Conservation (phyloP, 305 asterid genomes). For the Fraxinus ornus region DNA sequence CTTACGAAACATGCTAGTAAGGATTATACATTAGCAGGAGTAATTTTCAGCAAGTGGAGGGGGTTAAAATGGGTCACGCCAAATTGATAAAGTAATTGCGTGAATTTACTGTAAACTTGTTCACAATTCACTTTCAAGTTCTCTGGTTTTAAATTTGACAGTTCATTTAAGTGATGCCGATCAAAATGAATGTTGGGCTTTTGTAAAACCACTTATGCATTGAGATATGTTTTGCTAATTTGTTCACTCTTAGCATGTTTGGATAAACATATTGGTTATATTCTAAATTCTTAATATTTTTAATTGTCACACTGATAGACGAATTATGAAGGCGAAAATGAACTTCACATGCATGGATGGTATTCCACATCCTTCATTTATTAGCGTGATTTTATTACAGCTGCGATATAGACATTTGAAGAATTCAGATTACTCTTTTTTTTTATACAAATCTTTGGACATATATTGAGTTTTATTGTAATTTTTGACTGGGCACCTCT, state of each 20-base stretch:
- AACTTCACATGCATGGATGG: background rate
- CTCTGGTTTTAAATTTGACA: background rate
- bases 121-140: background rate
- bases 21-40: background rate
- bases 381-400: background rate
- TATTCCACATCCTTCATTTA: background rate
- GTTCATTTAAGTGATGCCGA: background rate
- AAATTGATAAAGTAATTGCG: background rate
- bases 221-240: background rate
- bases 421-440: background rate
- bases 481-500: background rate
- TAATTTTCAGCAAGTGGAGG: background rate
- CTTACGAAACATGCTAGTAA: background rate
- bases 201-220: background rate
- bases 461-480: background rate
- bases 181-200: background rate
- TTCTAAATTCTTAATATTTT: background rate
- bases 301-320: background rate
- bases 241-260: background rate
- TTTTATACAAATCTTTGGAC: background rate
- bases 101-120: background rate
- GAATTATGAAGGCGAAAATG: background rate
- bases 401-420: background rate
- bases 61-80: background rate
- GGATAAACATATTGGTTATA: background rate